Evolutionary conservation across 164 flowering plant genomes (phyloP), one percentile per base, ranked within the genome.

Genomic region (Liquidambar formosana): DNA sequence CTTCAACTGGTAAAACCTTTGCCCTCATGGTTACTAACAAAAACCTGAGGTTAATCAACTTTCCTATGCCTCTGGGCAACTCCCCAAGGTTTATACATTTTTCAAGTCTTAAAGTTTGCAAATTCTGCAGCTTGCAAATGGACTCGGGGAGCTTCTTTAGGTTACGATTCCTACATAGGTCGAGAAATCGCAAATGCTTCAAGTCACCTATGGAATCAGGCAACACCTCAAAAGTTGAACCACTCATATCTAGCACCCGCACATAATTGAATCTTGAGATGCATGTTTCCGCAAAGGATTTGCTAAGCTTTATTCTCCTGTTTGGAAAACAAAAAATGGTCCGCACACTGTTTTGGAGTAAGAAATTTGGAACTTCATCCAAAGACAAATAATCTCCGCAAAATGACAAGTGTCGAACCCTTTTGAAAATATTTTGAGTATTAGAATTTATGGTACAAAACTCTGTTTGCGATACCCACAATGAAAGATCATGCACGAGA

Each of bases 401-500:
- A 27, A 57, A 57, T 18, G 61, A 57, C 8, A 57, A 6, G 25
- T 57, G 61, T 57, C 61, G 41, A 16, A 57, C n/a, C 43, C 14
- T 13, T 57, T 27, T 57, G 41, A 41, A 27, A 14, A 57, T 57
- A 12, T 27, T 11, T 13, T 57, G 43, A 13, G 4, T 33, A 2
- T 6, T 33, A 33, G 41, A 33, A 33, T 6, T 38, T 18, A n/a
- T 19, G 10, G 46, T n/a, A 28, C 3, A 33, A n/a, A 10, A 10
- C 10, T 41, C 63, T 5, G 18, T 6, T 18, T 5, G 45, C 8
- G 63, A 46, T 0, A 33, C 46, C 9, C 16, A 33, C 43, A 41
- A 16, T 33, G 63, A 23, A 18, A 60, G 63, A 60, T 60, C 63
- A 33, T 60, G 63, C 18, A 60, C 63, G 14, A 60, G 47, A n/a